Evolutionary conservation across 176 grass and related monocot species (phyloP), one percentile per base, ranked within the genome.

Genomic region (Paspalum notatum): DNA sequence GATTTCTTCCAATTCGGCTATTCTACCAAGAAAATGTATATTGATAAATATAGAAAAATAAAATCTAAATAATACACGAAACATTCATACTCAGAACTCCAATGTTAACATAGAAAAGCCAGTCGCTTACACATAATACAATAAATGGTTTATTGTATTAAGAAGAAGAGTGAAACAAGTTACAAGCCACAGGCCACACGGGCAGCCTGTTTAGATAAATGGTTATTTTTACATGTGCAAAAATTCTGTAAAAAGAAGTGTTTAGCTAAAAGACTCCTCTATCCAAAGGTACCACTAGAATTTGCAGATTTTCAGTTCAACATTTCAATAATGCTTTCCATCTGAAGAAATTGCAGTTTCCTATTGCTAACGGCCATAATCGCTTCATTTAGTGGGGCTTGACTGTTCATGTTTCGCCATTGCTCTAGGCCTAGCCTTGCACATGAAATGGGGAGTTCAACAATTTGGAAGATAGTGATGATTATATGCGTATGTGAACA

Each of bases 361-460:
- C 32, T 2, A 32, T 32, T 32, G 32, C 32, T 32, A 32, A 2
- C 32, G 32, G 32, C 32, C 1, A 32, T 32, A 32, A 32, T 32
- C 32, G 3, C 32, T 32, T 32, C 32, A 32, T 32, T 32, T 32
- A 32, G 32, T 32, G 32, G n/a, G n/a, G n/a, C n/a, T n/a, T n/a
- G n/a, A n/a, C n/a, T n/a, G n/a, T 83, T 66, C 24, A 40, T 69
- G 32, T 73, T 52, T 4, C 54, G 63, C n/a, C 63, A 43, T 20
- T 41, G 44, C 40, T 52, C n/a, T n/a, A n/a, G n/a, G n/a, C n/a
- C 21, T 64, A 38, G 45, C 16, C 3, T 26, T 80, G 6, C 10
- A 8, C 7, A 68, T 12, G 2, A 80, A 68, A 69, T 8, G 4
- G 0, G 43, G 2, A n/a, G 9, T 54, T 52, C 9, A 24, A 17